Percentiles rank a stretch among this genome's conserved stretches.
Evolutionary conservation across 1,284 basidiomycete genomes (phyloP).

Genomic region (Laetiporus sulphureus): DNA sequence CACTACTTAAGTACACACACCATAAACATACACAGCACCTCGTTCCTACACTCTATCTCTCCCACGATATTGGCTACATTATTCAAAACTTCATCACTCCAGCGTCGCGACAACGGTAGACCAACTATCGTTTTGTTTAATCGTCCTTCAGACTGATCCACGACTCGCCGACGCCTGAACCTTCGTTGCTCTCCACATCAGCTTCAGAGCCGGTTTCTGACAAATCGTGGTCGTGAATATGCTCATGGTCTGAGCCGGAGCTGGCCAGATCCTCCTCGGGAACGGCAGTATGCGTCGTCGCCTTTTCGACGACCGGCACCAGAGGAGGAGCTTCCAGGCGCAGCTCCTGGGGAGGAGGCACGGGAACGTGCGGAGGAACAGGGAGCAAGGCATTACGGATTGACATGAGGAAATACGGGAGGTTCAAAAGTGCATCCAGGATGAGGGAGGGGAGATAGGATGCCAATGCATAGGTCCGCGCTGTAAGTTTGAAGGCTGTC

Average conservation of each 20-base stretch:
- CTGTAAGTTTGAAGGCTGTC: conserved; percentile 28
- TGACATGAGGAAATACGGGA: conserved; percentile 59
- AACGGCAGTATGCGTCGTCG: conserved; percentile 6
- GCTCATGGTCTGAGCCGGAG: conserved; percentile 28
- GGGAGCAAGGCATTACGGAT: conserved; percentile 55
- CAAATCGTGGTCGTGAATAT: conserved; percentile 25
- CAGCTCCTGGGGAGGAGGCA: conserved; percentile 10
- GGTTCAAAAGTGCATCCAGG: conserved; percentile 54
- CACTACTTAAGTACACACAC: conserved; percentile 7
- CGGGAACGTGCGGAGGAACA: conserved; percentile 33
- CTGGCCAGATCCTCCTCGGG: conserved; percentile 8
- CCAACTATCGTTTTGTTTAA: too few relatives aligned
- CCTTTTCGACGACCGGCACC: not conserved
- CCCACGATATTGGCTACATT: too few relatives aligned
- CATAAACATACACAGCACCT: conserved; percentile 4
- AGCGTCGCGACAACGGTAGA: too few relatives aligned
- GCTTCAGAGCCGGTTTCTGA: conserved; percentile 51
- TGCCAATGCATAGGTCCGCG: conserved; percentile 58
- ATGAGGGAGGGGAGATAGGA: conserved; percentile 63
- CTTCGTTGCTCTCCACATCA: conserved; percentile 58
- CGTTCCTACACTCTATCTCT: too few relatives aligned
- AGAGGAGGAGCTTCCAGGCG: conserved; percentile 6
- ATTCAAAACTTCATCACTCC: too few relatives aligned
- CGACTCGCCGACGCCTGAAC: conserved; percentile 42
- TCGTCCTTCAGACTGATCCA: conserved; percentile 52